Base-by-base conservation (phyloP, 306 rosid genomes). In the Cucumis melo region DNA sequence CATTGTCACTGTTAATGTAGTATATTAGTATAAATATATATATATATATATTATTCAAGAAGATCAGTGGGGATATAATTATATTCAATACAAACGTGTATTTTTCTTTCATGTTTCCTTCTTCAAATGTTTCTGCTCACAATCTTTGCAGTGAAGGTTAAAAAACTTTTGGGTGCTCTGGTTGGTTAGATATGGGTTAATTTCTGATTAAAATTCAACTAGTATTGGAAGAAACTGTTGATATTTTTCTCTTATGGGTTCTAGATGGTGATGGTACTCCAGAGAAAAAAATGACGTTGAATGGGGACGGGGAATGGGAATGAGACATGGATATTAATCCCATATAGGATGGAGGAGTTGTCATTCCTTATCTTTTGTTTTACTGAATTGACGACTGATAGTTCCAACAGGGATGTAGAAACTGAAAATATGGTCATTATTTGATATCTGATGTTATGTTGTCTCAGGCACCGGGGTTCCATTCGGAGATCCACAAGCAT, bases 401-500 rank as follows among this genome's bases (percentile, higher is more conserved):
- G 39, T 36, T 75, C 21, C 27, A 57, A 17, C 3, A 10, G 39
- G 23, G 51, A 56, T 57, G 53, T 19, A n/a, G 39, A 21, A 76
- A 48, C 11, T 61, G 50, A 2, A 27, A 50, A 51, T 16, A 46
- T 29, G 13, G 24, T 3, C 51, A 32, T 51, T 62, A 1, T 10
- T 20, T 10, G 56, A 50, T 74, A 8, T 77, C 56, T 80, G 61
- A 57, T 15, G 15, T 19, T 62, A 16, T 79, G 75, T 64, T 44
- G 60, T 66, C 57, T 2, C 61, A 92, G 96, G 96, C 94, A 17
- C 87, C 92, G 3, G 90, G 85, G 42, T 83, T 92, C 82, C 94
- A 92, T 87, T 77, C 79, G 82, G 92, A 92, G 85, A 75, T 92
- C 82, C 96, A 89, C 79, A 92, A 80, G 83, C 80, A 73, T 44